phyloP scores from a whole-genome alignment of 495 filamentous ascomycete species.

The Rhizodiscina lignyota region DNA sequence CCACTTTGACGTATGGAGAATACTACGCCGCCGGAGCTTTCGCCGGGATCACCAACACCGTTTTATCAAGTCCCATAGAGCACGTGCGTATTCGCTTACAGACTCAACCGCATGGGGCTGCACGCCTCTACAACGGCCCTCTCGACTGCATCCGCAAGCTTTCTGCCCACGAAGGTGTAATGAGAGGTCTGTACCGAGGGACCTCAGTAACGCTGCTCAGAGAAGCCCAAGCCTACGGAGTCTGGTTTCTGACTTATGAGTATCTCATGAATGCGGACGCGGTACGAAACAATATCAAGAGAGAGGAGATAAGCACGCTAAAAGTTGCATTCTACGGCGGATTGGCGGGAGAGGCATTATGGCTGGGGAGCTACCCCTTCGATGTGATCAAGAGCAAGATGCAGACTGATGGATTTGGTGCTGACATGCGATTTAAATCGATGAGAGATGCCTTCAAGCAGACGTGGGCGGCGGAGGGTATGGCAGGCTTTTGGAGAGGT shows the following conservation, averaged over 20 bases:
- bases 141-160: slow-evolving; percentile 83
- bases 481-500: slow-evolving; percentile 88
- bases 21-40: slow-evolving; percentile 87
- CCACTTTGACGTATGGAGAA: slow-evolving; percentile 45
- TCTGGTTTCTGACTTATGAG: slow-evolving; percentile 92
- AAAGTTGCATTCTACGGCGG: slow-evolving; percentile 91
- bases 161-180: slow-evolving; percentile 39
- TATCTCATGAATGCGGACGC: slow-evolving; percentile 88
- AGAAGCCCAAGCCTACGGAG: slow-evolving; percentile 86
- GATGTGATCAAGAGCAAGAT: slow-evolving; percentile 99
- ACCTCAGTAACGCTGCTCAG: slow-evolving; percentile 70
- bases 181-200: slow-evolving; percentile 70
- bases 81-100: slow-evolving; percentile 96
- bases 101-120: slow-evolving; percentile 79
- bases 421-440: slow-evolving; percentile 46
- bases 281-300: slow-evolving; percentile 49
- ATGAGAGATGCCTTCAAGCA: slow-evolving; percentile 87
- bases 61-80: slow-evolving; percentile 85
- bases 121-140: slow-evolving; percentile 65
- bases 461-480: slow-evolving; percentile 61
- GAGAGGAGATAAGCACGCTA: slow-evolving; percentile 60
- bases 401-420: slow-evolving; percentile 84
- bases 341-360: slow-evolving; percentile 81
- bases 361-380: slow-evolving; percentile 84
- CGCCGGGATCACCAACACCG: slow-evolving; percentile 77